Evolutionary conservation across 495 filamentous ascomycete species (phyloP).

Genomic region (Penicillium ochrochloron): DNA sequence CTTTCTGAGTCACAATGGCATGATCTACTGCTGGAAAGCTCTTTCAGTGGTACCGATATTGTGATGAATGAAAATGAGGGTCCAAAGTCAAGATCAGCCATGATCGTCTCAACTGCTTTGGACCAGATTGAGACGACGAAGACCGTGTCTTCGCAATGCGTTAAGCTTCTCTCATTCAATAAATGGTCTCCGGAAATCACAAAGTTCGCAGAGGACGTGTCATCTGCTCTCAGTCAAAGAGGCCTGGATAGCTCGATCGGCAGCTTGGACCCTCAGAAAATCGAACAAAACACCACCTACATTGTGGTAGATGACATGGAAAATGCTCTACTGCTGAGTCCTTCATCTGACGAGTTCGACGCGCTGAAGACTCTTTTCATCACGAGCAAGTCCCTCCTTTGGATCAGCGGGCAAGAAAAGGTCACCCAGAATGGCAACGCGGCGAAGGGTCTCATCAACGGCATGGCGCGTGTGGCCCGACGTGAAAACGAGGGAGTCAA

Average conservation of each 20-base stretch:
- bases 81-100: constrained; percentile 4
- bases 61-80: constrained; percentile 1
- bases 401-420: constrained; percentile 8
- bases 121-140: not conserved
- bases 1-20: constrained; percentile 8
- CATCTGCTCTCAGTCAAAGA: not conserved
- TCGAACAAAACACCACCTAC: not conserved
- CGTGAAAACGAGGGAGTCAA: constrained; percentile 9
- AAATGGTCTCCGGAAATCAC: not conserved
- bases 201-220: not conserved
- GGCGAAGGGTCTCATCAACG: constrained; percentile 4
- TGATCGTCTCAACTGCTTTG: constrained; percentile 3
- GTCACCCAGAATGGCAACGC: not conserved
- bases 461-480: constrained; percentile 6
- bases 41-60: constrained; percentile 4
- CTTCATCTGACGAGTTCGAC: not conserved
- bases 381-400: constrained; percentile 5
- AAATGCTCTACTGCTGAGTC: not conserved
- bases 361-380: constrained; percentile 3
- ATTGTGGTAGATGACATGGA: not conserved
- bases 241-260: not conserved
- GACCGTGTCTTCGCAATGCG: not conserved
- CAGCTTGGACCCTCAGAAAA: not conserved
- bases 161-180: not conserved
- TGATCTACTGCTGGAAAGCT: not conserved